Evolutionary conservation across 805 yeast species (phyloP), one percentile per base, ranked within the genome.

Genomic region (Zygoascus ofunaensis): DNA sequence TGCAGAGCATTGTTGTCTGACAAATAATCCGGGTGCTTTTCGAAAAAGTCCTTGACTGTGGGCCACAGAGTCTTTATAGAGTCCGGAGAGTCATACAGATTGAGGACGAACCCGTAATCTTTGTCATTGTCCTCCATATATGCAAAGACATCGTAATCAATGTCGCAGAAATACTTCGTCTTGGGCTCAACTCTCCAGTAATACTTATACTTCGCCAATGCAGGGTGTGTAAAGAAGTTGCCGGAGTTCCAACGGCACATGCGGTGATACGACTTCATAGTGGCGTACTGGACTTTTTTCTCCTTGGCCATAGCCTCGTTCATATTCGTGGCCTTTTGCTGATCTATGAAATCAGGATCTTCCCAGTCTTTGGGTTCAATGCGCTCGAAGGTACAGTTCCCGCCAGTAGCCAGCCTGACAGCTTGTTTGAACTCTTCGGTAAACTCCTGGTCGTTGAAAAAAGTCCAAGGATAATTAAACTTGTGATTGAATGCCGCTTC

Each of bases 111-210:
- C 0, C 95, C 95, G 58, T 85, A 85, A 0, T 76, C 68, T 60
- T 83, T 83, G 37, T 73, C 62, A 41, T 84, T 78, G 23, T 71
- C 76, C 47, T 75, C 74, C 65, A 61, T 61, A 48, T 54, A 61
- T 22, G 54, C 52, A 46, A 61, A 61, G n/a, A 61, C 58, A 34
- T 54, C 58, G 41, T 54, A 86, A 44, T 82, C 76, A 36, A 86
- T 63, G 44, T 79, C 77, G 55, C 87, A 79, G 58, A 66, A 82
- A 56, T 80, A 83, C 26, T 72, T 67, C 1, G 87, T 83, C 32
- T 65, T 66, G 4, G 94, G 94, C 61, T 85, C 95, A 41, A 85
- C 69, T 49, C 95, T 68, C 94, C 94, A 85, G 56, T 82, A 82
- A 62, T 79, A 85, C 53, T 69, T 73, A 63, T 71, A 80, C 45